phyloP scores from a whole-genome alignment of 139 green algal species.

The Raphidocelis subcapitata region DNA sequence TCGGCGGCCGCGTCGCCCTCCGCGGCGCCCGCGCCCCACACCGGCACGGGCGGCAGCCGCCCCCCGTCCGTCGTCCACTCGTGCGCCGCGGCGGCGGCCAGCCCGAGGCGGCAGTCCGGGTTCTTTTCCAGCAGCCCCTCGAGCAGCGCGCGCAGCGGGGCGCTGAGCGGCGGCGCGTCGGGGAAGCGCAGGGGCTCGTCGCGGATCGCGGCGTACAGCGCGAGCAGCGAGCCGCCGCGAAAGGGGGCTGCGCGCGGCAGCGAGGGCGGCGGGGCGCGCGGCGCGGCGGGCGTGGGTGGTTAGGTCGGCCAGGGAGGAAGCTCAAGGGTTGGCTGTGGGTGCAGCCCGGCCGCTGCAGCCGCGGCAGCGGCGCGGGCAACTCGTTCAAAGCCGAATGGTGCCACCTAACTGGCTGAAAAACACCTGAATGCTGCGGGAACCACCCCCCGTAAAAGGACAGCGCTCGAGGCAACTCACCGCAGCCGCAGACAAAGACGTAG shows the following conservation, averaged over 20 bases:
- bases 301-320: neutral
- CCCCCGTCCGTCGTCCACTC: constrained; percentile 29
- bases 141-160: constrained; percentile 50
- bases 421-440: too few species aligned
- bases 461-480: constrained; percentile 3
- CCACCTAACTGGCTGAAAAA: too few species aligned
- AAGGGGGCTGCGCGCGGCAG: constrained; percentile 8
- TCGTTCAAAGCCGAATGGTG: too few species aligned
- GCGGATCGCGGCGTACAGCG: constrained; percentile 15
- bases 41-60: constrained; percentile 27
- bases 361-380: too few species aligned
- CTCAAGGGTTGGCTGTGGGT: too few species aligned
- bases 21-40: constrained; percentile 5
- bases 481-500: constrained; percentile 77
- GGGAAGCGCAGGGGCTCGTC: constrained; percentile 13
- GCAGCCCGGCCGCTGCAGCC: too few species aligned
- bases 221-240: neutral
- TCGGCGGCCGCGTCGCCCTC: too few species aligned
- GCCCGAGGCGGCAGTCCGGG: constrained; percentile 58
- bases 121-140: constrained; percentile 72
- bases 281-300: neutral
- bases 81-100: constrained; percentile 37
- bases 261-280: neutral
- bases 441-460: too few species aligned
- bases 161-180: neutral